These are phyloP conservation scores for Eragrostis tef DNA, from an alignment of 202 grass and related monocot species.

Conservation along the genomic window DNA sequence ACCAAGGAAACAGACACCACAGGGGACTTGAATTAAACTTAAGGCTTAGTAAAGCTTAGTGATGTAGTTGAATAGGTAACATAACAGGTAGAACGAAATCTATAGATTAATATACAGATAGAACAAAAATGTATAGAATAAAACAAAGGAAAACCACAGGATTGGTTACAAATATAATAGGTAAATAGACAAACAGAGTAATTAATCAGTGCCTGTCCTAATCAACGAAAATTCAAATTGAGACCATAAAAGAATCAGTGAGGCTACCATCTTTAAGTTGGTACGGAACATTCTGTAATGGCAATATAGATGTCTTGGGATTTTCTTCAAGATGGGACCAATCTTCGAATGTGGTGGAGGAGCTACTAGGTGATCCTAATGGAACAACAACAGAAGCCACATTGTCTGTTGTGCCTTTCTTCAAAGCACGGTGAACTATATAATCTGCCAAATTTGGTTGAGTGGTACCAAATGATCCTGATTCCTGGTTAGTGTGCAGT, in stretches of 20 bases:
- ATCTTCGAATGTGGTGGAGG: slow-evolving; percentile 49
- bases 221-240: too few relatives aligned
- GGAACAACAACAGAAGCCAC: slow-evolving; percentile 93
- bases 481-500: slow-evolving; percentile 43
- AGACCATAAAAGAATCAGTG: neutral
- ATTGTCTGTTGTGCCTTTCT: slow-evolving; percentile 90
- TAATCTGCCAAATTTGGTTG: slow-evolving; percentile 73
- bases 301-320: slow-evolving; percentile 39
- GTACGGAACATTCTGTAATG: slow-evolving; percentile 44
- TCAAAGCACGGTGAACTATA: slow-evolving; percentile 69
- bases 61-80: neutral
- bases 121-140: too few relatives aligned
- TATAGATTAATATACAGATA: too few relatives aligned
- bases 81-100: neutral
- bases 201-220: neutral
- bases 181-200: slow-evolving; percentile 11
- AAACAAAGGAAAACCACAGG: too few relatives aligned
- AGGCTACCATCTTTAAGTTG: slow-evolving; percentile 45
- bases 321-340: slow-evolving; percentile 54
- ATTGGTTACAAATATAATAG: slow-evolving; percentile 20
- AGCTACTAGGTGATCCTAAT: slow-evolving; percentile 51
- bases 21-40: slow-evolving; percentile 30
- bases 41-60: slow-evolving; percentile 10
- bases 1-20: neutral
- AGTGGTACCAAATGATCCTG: slow-evolving; percentile 41